phyloP scores from a whole-genome alignment of 805 yeast species.

The Pichia californica region DNA sequence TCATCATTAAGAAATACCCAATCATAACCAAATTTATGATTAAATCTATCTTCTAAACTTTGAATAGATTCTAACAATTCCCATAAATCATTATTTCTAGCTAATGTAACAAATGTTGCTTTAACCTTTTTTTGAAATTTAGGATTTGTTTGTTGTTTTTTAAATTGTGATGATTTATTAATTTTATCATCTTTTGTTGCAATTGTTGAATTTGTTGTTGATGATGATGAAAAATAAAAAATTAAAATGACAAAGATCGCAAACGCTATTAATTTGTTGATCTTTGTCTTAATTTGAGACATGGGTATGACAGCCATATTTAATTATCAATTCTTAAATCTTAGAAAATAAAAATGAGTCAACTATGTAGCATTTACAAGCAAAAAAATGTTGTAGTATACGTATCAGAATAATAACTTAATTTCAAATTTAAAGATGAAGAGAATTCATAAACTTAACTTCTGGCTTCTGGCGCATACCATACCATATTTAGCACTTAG shows the following conservation, averaged over 20 bases:
- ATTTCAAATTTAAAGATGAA: too few relatives aligned
- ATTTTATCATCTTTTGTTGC: background rate
- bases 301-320: background rate
- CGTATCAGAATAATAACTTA: too few relatives aligned
- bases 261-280: background rate
- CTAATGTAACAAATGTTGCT: constrained; percentile 56
- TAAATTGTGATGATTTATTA: background rate
- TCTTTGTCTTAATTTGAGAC: background rate
- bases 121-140: constrained; percentile 5
- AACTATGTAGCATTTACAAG: too few relatives aligned
- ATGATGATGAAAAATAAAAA: background rate
- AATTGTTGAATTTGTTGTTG: background rate
- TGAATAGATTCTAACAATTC: constrained; percentile 57
- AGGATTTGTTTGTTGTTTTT: background rate
- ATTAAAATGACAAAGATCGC: background rate
- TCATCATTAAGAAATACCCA: constrained; percentile 93
- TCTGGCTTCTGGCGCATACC: too few relatives aligned
- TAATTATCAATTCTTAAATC: background rate
- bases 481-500: too few relatives aligned
- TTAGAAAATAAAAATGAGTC: background rate
- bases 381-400: too few relatives aligned
- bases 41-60: constrained; percentile 84
- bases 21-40: constrained; percentile 72
- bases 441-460: too few relatives aligned
- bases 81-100: constrained; percentile 63